Percentiles rank a stretch among this genome's conserved stretches.
phyloP scores from a whole-genome alignment of 257 asterid species.

The Galeopsis tetrahit region DNA sequence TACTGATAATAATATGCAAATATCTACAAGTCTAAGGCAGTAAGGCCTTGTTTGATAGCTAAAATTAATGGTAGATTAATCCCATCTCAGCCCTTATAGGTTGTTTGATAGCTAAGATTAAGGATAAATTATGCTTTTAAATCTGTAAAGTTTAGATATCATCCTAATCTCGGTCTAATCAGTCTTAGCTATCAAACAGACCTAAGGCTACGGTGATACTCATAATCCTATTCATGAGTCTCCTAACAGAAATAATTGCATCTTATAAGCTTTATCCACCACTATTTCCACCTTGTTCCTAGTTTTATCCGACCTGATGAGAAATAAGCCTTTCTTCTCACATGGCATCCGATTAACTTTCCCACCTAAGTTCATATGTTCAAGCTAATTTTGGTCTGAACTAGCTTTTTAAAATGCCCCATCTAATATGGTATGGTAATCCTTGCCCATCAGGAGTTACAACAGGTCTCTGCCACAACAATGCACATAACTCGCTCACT shows the following conservation, averaged over 20 bases:
- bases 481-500: not conserved
- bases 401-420: not conserved
- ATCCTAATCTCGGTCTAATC: too few species aligned
- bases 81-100: too few species aligned
- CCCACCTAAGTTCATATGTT: not conserved
- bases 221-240: conserved; percentile 3
- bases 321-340: not conserved
- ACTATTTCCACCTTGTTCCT: not conserved
- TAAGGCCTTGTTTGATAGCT: not conserved
- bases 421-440: not conserved
- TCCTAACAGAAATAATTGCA: not conserved
- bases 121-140: too few species aligned
- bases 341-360: not conserved
- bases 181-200: too few species aligned
- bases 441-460: conserved; percentile 3
- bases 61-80: too few species aligned
- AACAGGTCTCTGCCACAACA: not conserved
- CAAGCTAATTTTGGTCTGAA: not conserved
- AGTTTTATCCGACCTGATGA: not conserved
- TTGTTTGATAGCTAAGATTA: too few species aligned
- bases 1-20: not conserved
- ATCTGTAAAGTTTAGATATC: too few species aligned
- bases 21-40: not conserved
- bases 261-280: not conserved
- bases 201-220: not conserved